Percentiles rank a stretch among this genome's conserved stretches.
phyloP scores from a whole-genome alignment of 306 rosid species.

The Pterocarpus macrocarpus region DNA sequence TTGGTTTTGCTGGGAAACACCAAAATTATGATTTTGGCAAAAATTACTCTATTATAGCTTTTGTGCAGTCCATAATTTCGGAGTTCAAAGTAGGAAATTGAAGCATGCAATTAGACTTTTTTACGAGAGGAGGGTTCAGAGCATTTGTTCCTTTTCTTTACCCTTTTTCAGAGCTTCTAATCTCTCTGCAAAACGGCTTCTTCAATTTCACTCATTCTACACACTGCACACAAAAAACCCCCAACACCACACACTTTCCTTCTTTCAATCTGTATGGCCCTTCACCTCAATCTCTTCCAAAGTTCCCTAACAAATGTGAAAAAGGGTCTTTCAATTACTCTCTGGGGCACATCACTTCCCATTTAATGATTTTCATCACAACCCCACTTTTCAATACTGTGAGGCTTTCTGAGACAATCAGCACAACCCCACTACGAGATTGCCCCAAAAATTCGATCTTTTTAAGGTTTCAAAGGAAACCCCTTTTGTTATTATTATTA shows the following conservation, averaged over 20 bases:
- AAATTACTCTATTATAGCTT: too few species aligned
- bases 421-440: not conserved
- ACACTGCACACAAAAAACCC: not conserved
- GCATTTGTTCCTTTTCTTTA: too few species aligned
- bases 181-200: not conserved
- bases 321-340: not conserved
- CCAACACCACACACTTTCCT: not conserved
- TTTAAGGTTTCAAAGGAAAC: not conserved
- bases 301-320: not conserved
- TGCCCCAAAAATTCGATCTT: not conserved
- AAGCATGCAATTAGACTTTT: too few species aligned
- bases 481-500: not conserved
- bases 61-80: too few species aligned
- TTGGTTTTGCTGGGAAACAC: too few species aligned
- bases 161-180: too few species aligned
- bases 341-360: not conserved
- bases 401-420: not conserved
- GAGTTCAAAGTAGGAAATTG: too few species aligned
- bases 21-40: too few species aligned
- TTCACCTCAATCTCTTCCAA: not conserved
- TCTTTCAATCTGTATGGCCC: not conserved
- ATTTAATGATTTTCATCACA: not conserved
- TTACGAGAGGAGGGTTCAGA: too few species aligned
- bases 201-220: not conserved
- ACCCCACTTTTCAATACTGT: not conserved